A percentile compares a stretch with the other conserved stretches of the same genome.
Conservation (phyloP, 768 basidiomycete species). For the Rhizopogon vinicolor region DNA sequence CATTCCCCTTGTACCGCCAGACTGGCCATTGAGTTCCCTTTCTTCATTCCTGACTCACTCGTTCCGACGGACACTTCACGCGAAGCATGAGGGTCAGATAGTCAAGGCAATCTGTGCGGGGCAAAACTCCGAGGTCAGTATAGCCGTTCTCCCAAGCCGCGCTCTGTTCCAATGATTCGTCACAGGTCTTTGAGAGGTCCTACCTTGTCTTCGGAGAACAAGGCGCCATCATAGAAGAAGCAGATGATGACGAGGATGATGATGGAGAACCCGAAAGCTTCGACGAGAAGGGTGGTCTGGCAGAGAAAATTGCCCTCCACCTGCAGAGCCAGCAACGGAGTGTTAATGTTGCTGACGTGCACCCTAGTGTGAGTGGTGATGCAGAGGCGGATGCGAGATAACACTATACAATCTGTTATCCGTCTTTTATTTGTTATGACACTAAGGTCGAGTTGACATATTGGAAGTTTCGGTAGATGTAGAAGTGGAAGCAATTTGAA, state of each 20-base stretch:
- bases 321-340: not conserved
- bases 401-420: not conserved
- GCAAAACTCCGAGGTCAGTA: constrained; percentile 66
- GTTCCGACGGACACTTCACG: constrained; percentile 70
- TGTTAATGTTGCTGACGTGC: not conserved
- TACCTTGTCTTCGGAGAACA: constrained; percentile 56
- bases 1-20: constrained; percentile 59
- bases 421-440: not conserved
- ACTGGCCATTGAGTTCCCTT: constrained; percentile 71
- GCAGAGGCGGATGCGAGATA: not conserved
- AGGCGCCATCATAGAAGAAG: constrained; percentile 66
- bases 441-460: not conserved
- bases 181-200: constrained; percentile 53
- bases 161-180: not conserved
- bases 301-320: constrained; percentile 28
- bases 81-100: constrained; percentile 65
- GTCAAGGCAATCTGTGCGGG: constrained; percentile 74
- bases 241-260: constrained; percentile 37
- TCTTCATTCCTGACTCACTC: constrained; percentile 78
- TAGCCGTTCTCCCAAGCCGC: not conserved
- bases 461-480: not conserved
- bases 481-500: not conserved
- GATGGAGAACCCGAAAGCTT: constrained; percentile 18
- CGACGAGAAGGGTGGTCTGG: constrained; percentile 48
- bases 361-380: not conserved